Conservation (phyloP, 1,139 yeast species). For the Nadsonia starkeyi-henricii region DNA sequence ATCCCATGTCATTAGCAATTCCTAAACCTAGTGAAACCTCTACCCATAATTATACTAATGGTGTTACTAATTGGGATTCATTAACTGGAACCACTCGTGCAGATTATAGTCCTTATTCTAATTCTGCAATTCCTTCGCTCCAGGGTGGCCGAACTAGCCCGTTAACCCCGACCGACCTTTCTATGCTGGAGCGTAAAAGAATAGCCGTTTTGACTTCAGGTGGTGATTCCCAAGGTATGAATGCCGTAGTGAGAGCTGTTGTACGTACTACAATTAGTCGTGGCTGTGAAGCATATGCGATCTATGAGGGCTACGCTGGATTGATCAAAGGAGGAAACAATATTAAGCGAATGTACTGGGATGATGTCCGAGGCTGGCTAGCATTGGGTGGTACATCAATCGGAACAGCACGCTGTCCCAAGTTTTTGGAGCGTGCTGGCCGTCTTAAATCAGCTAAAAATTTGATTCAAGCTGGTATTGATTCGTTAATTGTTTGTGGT, state of each 20-base stretch:
- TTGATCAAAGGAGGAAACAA: conserved; percentile 67
- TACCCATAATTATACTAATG: conserved; percentile 3
- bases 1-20: conserved; percentile 20
- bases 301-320: conserved; percentile 93
- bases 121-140: neutral
- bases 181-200: conserved; percentile 21
- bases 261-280: conserved; percentile 78
- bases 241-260: conserved; percentile 87
- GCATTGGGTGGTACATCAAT: conserved; percentile 89
- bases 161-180: neutral
- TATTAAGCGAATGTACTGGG: conserved; percentile 75
- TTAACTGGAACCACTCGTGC: too few relatives aligned
- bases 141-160: neutral
- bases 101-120: neutral
- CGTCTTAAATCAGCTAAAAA: conserved; percentile 72
- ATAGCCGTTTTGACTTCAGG: conserved; percentile 97
- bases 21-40: conserved; percentile 1
- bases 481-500: conserved; percentile 94
- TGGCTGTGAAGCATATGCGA: conserved; percentile 91
- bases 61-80: neutral
- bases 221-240: conserved; percentile 99
- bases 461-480: conserved; percentile 78
- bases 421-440: conserved; percentile 73
- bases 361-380: conserved; percentile 84
- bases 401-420: conserved; percentile 89